A percentile compares a stretch with the other conserved stretches of the same genome.
Evolutionary conservation across 148 eudicot genomes (phyloP).

Genomic region (Cornus controversa): DNA sequence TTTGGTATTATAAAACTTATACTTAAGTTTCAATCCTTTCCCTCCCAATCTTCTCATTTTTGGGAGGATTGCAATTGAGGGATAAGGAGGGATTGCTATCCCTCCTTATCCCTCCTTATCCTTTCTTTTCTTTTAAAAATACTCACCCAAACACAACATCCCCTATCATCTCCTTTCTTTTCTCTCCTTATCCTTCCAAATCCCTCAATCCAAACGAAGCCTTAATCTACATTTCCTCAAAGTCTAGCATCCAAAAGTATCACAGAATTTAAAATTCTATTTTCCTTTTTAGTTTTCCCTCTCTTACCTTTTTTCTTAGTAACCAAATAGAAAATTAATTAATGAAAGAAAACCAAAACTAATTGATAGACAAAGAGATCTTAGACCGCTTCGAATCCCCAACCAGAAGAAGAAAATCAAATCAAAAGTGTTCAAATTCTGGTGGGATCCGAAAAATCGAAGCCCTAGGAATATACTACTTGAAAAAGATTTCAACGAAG

Average conservation of each 20-base stretch:
- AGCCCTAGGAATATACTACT: constrained; percentile 13
- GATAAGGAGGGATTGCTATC: too few species aligned
- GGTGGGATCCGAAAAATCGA: constrained; percentile 12
- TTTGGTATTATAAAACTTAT: too few species aligned
- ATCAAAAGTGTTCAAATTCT: not conserved
- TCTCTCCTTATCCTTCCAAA: too few species aligned
- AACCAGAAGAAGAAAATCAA: not conserved
- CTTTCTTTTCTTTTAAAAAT: too few species aligned
- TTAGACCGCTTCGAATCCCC: constrained; percentile 26
- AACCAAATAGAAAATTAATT: not conserved
- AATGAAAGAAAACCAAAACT: constrained; percentile 24
- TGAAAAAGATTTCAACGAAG: not conserved
- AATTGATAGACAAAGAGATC: constrained; percentile 22
- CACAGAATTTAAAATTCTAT: not conserved
- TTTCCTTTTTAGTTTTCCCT: not conserved
- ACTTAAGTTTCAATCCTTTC: too few species aligned
- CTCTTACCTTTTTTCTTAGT: not conserved
- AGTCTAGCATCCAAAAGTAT: not conserved
- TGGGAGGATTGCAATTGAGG: too few species aligned
- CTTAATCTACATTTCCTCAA: too few species aligned
- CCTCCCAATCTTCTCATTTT: too few species aligned
- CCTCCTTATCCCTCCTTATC: too few species aligned
- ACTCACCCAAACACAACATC: too few species aligned
- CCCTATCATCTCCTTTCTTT: too few species aligned
- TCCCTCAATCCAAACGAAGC: too few species aligned